A percentile compares a stretch with the other conserved stretches of the same genome.
phyloP scores from a whole-genome alignment of 805 yeast species.

The Cyberlindnera subsufficiens region DNA sequence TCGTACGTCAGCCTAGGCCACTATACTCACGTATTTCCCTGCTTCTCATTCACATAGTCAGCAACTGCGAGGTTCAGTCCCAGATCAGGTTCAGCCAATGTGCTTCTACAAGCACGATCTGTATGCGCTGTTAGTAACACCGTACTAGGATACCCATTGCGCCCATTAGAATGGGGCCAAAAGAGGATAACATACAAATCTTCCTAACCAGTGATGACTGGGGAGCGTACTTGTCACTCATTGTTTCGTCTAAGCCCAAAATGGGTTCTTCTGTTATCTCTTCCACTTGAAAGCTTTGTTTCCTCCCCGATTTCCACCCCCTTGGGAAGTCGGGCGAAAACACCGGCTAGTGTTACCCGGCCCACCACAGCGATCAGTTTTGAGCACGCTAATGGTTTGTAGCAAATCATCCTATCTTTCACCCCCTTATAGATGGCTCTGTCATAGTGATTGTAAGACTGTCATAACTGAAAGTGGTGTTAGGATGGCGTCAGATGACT shows the following conservation, averaged over 20 bases:
- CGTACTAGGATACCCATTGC: neutral
- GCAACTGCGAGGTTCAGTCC: conserved; percentile 88
- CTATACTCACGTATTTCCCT: conserved; percentile 52
- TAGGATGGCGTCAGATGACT: neutral
- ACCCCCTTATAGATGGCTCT: no score
- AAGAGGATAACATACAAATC: conserved; percentile 25
- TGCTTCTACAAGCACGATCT: conserved; percentile 84
- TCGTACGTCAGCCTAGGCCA: neutral
- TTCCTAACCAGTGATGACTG: conserved; percentile 33
- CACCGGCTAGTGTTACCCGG: no score
- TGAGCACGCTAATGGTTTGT: no score
- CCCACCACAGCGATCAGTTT: no score
- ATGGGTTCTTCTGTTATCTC: neutral
- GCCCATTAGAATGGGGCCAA: neutral
- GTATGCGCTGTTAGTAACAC: conserved; percentile 5
- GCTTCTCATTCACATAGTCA: conserved; percentile 87
- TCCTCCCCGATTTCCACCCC: no score
- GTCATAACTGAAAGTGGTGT: neutral
- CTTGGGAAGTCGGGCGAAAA: no score
- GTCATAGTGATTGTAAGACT: no score
- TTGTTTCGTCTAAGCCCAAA: neutral
- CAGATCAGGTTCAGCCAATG: conserved; percentile 79
- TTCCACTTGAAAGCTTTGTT: no score
- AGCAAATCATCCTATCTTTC: no score
- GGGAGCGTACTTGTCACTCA: conserved; percentile 19